Conservation (phyloP, 306 rosid genomes). For the Citrullus colocynthis region DNA sequence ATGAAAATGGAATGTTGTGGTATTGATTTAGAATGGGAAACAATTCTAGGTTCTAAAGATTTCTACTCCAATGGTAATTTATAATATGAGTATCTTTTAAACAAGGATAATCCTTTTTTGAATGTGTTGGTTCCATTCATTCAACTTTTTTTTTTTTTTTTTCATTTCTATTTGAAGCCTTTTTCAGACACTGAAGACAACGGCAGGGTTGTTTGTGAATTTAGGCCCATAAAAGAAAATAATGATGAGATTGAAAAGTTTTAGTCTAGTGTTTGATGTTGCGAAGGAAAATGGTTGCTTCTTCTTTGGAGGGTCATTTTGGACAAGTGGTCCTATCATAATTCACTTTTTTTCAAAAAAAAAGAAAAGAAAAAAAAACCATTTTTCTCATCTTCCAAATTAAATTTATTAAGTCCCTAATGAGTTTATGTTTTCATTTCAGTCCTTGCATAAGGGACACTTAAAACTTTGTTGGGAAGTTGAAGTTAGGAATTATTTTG, state of each 20-base stretch:
- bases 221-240: background rate
- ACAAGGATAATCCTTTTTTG: too few species aligned
- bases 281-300: background rate
- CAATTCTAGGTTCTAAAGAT: too few species aligned
- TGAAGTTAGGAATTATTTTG: background rate
- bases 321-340: slow-evolving; percentile 1
- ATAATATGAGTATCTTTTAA: too few species aligned
- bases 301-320: background rate
- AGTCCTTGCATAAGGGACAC: background rate
- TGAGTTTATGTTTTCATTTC: background rate
- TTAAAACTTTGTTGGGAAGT: background rate
- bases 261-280: background rate
- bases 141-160: too few species aligned
- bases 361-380: too few species aligned
- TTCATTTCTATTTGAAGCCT: background rate
- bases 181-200: background rate
- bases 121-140: too few species aligned
- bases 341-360: background rate
- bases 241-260: background rate
- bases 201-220: background rate
- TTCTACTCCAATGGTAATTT: too few species aligned
- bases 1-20: background rate
- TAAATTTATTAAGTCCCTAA: background rate
- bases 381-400: background rate
- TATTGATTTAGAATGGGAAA: background rate